A percentile compares a stretch with the other conserved stretches of the same genome.
Evolutionary conservation across 2,329 filamentous ascomycete genomes (phyloP).

Genomic region (Trichoderma oligosporum): DNA sequence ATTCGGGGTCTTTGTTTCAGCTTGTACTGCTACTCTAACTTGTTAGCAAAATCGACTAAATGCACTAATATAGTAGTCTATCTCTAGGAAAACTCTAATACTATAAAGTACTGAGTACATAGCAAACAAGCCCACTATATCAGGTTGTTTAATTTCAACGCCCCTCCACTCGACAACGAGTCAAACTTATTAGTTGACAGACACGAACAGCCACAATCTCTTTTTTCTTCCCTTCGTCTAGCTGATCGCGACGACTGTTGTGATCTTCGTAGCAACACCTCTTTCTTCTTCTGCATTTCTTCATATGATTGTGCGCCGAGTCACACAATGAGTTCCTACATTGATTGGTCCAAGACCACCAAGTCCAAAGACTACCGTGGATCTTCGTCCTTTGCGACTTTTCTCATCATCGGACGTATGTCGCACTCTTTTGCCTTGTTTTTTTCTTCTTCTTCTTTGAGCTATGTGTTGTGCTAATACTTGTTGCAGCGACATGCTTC

Average conservation of each 20-base stretch:
- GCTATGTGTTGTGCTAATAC: neutral
- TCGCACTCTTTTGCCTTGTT: constrained; percentile 30
- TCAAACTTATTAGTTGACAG: neutral
- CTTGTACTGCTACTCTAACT: neutral
- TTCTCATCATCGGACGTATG: constrained; percentile 93
- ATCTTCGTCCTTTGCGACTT: constrained; percentile 81
- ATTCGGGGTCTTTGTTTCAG: neutral
- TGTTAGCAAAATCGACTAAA: neutral
- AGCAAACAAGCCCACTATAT: neutral
- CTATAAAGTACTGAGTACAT: too few relatives aligned
- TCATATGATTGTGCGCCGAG: neutral
- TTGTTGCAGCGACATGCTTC: constrained; percentile 73
- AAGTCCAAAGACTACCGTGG: constrained; percentile 56
- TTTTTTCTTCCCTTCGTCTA: neutral
- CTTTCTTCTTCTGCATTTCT: neutral
- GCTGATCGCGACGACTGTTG: neutral
- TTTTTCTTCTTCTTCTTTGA: neutral
- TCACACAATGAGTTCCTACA: constrained; percentile 35
- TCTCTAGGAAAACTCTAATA: neutral
- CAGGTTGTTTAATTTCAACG: neutral
- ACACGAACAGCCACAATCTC: constrained; percentile 7
- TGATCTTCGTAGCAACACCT: neutral
- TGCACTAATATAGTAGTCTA: too few relatives aligned
- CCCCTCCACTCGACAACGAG: neutral
- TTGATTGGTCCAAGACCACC: constrained; percentile 56